Percentiles rank a stretch among this genome's conserved stretches.
phyloP scores from a whole-genome alignment of 2,329 filamentous ascomycete species.

The Seiridium unicorne region DNA sequence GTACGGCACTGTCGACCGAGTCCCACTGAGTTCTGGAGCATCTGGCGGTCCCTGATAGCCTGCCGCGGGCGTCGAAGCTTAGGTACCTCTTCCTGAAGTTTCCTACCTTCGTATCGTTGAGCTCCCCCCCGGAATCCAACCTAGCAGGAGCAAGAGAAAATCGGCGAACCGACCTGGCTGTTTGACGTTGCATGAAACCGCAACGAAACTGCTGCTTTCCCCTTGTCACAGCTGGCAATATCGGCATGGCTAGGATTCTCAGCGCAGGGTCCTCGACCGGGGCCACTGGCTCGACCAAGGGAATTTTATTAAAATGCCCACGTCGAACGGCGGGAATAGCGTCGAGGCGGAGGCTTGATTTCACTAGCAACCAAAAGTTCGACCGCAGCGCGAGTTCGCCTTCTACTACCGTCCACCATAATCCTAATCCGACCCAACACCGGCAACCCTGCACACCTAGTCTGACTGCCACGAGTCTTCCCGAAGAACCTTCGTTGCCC shows the following conservation, averaged over 20 bases:
- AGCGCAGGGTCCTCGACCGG: constrained; percentile 6
- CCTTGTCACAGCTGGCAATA: constrained; percentile 2
- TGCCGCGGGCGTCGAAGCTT: neutral
- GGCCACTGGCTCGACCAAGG: constrained; percentile 1
- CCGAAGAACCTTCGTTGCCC: constrained; percentile 4
- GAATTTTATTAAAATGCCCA: constrained; percentile 6
- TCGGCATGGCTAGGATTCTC: constrained; percentile 7
- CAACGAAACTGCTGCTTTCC: constrained; percentile 5
- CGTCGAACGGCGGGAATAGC: constrained; percentile 1
- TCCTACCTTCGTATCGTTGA: too few relatives aligned
- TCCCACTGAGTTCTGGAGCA: neutral
- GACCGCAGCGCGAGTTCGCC: constrained; percentile 10
- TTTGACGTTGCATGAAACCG: constrained; percentile 6
- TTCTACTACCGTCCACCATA: constrained; percentile 4
- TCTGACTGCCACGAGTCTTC: neutral
- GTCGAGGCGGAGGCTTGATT: neutral
- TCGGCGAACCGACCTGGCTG: constrained; percentile 2
- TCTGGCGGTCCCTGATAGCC: neutral
- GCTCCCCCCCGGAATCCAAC: too few relatives aligned
- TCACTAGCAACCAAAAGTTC: constrained; percentile 6
- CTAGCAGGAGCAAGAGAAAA: neutral
- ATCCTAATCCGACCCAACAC: constrained; percentile 6
- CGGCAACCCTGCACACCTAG: constrained; percentile 3
- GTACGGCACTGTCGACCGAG: neutral
- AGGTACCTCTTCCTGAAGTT: too few relatives aligned